Evolutionary conservation across 768 basidiomycete species (phyloP), one percentile per base, ranked within the genome.

Genomic region (Rubroboletus pulcherrimus): DNA sequence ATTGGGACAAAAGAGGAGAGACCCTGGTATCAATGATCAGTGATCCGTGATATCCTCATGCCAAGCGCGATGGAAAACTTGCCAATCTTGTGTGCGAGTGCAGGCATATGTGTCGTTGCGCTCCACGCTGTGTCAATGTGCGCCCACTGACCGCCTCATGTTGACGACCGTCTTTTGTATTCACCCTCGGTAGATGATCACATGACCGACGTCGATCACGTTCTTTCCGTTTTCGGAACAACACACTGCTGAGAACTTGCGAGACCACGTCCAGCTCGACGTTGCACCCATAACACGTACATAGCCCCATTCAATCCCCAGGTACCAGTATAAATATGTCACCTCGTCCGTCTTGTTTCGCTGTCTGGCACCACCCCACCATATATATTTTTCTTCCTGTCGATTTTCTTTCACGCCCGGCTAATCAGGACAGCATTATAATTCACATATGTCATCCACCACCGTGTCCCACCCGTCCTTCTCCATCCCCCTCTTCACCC

Each of bases 1-100:
- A 56, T 84, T 78, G 2, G 93, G 92, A 74, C 97, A 99, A 74
- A 99, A 98, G 39, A 98, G 77, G 26, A 98, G 78, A 1, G 94
- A 95, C 50, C 96, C 97, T 89, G 64, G 12, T 51, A 37, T 26
- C 44, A 44, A 55, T 15, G 30, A 46, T 59, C 42, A 56, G 52
- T 43, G 15, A 49, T 35, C 35, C 17, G 48, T 8, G 10, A 51
- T 19, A 30, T 26, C 58, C 37, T 29, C 30, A 50, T 5, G 49
- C 24, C 21, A 24, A 40, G 55, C 12, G 11, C 10, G 30, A 31
- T 41, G 33, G 31, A 1, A 31, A 26, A 66, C 77, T 51, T 55
- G 75, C 80, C 81, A 45, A 81, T 78, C 67, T 80, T 80, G 63
- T 80, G 74, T 29, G 79, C 76, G n/a, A 63, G 63, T 17, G 60